Evolutionary conservation across 2,329 filamentous ascomycete genomes (phyloP), one percentile per base, ranked within the genome.

Genomic region (Xylariales sp.): DNA sequence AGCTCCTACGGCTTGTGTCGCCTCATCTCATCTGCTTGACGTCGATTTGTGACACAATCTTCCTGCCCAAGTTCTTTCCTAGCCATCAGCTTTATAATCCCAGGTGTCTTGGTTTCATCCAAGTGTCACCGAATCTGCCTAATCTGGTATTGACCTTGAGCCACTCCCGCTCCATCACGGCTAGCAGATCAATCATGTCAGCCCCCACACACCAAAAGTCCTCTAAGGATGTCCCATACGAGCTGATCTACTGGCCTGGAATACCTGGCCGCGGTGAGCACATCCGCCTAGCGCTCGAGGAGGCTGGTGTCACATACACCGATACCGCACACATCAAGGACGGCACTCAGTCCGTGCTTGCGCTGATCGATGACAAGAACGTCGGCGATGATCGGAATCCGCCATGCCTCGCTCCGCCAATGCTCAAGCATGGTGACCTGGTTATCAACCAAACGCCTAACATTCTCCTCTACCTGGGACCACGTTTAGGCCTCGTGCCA

Each of bases 241-340:
- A 82, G 49, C 73, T 86, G 43, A 69, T 86, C 56, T 89, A 89
- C 72, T 86, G 83, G 76, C 82, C 83, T 14, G 62, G 61, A 14
- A 65, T 88, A 19, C 86, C 86, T 24, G 86, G 86, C 29, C 82
- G 86, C 36, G 86, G 80, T 46, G 86, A 91, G 58, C 78, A 80
- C 59, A 66, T 89, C 56, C 84, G 86, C 16, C 74, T 91, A 9
- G 73, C 73, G 12, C 78, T 91, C 50, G 86, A 90, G 64, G 84
- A 84, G 39, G 71, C 78, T 15, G 73, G 74, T 14, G 76, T 76
- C 1, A 59, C 73, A 4, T 90, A 88, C 68, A 76, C 62, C 18
- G 85, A 90, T 64, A 66, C 71, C 3, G 71, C 74, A 10, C 49
- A 65, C 11, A 56, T 51, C 4, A 54, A 74, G 21, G 63, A 71